phyloP scores from a whole-genome alignment of 352 stramenopile species.

The Proteromonas lacertae region DNA sequence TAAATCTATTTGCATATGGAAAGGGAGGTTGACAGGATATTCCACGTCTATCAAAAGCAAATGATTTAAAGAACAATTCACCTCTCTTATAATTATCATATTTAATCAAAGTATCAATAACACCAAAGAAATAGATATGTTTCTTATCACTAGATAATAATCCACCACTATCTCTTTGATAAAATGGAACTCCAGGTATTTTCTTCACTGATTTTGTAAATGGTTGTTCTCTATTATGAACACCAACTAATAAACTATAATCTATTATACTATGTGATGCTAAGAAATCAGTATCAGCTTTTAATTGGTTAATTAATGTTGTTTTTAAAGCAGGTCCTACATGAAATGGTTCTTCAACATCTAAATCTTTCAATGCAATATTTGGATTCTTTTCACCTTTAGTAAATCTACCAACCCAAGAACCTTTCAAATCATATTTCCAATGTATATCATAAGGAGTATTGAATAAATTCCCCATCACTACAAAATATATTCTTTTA shows the following conservation, averaged over 20 bases:
- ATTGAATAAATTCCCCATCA: constrained; percentile 87
- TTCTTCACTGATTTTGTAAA: too few relatives aligned
- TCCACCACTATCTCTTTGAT: too few relatives aligned
- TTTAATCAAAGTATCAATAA: too few relatives aligned
- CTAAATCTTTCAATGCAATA: constrained; percentile 40
- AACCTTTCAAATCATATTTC: constrained; percentile 56
- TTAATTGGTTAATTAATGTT: constrained; percentile 31
- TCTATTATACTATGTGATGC: constrained; percentile 68
- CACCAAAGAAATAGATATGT: too few relatives aligned
- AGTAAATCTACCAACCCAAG: constrained; percentile 26
- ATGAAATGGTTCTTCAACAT: too few relatives aligned
- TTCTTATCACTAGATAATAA: too few relatives aligned
- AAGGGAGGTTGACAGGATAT: too few relatives aligned
- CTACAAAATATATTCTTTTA: constrained; percentile 25
- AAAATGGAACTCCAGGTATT: too few relatives aligned
- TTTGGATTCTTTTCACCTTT: constrained; percentile 19
- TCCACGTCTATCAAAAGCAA: too few relatives aligned
- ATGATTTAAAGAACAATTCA: too few relatives aligned
- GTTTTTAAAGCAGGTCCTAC: constrained; percentile 15
- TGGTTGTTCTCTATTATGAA: constrained; percentile 4
- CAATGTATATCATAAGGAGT: constrained; percentile 53
- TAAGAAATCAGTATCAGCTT: constrained; percentile 37
- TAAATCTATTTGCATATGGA: too few relatives aligned
- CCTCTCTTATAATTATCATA: too few relatives aligned
- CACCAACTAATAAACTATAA: constrained; percentile 17